Evolutionary conservation across 148 eudicot species (phyloP).

Genomic region (Rhododendron ovatum): DNA sequence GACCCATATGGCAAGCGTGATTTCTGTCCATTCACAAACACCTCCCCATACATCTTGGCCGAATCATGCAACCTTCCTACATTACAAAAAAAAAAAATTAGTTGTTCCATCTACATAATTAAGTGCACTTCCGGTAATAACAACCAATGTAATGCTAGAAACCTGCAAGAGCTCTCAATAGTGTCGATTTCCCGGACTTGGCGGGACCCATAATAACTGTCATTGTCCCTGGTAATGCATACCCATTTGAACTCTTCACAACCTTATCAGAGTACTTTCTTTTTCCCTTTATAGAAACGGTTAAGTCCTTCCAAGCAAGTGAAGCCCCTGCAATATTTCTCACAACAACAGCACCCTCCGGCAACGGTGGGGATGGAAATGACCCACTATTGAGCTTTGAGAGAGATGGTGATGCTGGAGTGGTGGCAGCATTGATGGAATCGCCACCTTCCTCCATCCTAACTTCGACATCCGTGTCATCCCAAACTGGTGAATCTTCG

Average conservation of each 20-base stretch:
- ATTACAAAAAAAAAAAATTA: constrained; percentile 17
- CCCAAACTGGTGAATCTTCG: constrained; percentile 99
- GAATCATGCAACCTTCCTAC: constrained; percentile 81
- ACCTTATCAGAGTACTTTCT: constrained; percentile 88
- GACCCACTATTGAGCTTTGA: constrained; percentile 89
- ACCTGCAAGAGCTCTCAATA: constrained; percentile 97
- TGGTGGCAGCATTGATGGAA: constrained; percentile 71
- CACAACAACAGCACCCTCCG: constrained; percentile 49
- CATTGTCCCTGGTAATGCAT: constrained; percentile 92
- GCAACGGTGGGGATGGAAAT: constrained; percentile 70
- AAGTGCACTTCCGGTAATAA: not conserved
- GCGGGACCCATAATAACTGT: constrained; percentile 99
- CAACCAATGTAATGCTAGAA: constrained; percentile 12
- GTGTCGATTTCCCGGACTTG: constrained; percentile 93
- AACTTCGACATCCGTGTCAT: constrained; percentile 76
- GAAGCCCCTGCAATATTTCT: constrained; percentile 85
- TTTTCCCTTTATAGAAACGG: constrained; percentile 78
- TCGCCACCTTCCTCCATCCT: constrained; percentile 75
- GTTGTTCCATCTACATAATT: constrained; percentile 3
- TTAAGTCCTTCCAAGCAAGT: constrained; percentile 86
- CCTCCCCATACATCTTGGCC: constrained; percentile 77
- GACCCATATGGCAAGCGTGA: constrained; percentile 77
- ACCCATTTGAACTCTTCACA: constrained; percentile 87
- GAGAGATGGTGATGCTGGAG: constrained; percentile 74
- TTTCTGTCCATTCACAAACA: constrained; percentile 82